These are phyloP conservation scores for Aspergillus sp. DNA, from an alignment of 2,329 filamentous ascomycete species.

Conservation along the genomic window DNA sequence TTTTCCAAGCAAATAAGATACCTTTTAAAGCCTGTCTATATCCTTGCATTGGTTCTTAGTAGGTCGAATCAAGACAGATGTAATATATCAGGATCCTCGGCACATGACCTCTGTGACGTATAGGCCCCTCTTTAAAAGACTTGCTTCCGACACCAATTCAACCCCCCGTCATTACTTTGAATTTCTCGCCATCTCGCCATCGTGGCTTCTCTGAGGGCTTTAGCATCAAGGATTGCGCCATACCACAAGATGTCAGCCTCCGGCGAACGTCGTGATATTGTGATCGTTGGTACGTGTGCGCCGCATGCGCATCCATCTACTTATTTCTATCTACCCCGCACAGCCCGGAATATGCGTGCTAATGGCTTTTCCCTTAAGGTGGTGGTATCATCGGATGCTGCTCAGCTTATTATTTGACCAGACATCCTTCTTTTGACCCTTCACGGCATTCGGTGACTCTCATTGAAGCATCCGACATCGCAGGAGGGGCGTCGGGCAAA, in stretches of 20 bases:
- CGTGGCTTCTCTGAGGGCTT: constrained; percentile 27
- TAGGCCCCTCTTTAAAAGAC: constrained; percentile 3
- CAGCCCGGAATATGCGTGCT: constrained; percentile 15
- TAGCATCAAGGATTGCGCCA: constrained; percentile 21
- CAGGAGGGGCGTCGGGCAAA: constrained; percentile 91
- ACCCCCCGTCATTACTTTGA: not conserved
- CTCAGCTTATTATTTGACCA: constrained; percentile 86
- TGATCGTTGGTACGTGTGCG: constrained; percentile 40
- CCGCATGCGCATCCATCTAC: not conserved
- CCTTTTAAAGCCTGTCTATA: constrained; percentile 3
- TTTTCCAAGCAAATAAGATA: constrained; percentile 9
- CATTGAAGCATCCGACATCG: constrained; percentile 81
- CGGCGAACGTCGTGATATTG: constrained; percentile 39
- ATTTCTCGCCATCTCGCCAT: constrained; percentile 8
- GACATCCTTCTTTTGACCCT: constrained; percentile 78
- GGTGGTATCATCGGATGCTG: constrained; percentile 92
- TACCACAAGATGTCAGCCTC: constrained; percentile 33
- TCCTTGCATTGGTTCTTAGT: constrained; percentile 3
- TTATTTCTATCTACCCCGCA: constrained; percentile 27
- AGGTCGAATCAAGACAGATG: not conserved
- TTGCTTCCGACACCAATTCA: constrained; percentile 2
- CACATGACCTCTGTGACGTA: constrained; percentile 41
- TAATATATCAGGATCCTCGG: constrained; percentile 8
- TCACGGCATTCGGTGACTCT: constrained; percentile 76
- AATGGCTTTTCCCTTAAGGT: constrained; percentile 52